These are phyloP conservation scores for Carallia brachiata DNA, from an alignment of 345 rosid genomes.

Conservation along the genomic window DNA sequence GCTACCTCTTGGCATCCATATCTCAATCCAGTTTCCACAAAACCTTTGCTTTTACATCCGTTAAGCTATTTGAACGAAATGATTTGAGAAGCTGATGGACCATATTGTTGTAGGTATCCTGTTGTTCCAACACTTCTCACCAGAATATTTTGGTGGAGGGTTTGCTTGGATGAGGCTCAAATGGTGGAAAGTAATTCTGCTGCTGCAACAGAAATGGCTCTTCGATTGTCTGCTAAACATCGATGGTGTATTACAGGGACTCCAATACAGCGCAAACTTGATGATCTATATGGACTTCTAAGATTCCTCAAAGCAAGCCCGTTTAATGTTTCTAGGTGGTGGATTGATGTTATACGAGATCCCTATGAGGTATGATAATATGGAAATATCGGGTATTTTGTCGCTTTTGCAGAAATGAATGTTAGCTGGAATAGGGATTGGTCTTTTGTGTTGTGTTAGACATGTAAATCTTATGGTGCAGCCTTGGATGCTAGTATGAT, in stretches of 20 bases:
- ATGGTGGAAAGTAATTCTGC: conserved; percentile 97
- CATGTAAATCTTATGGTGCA: too few species aligned
- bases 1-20: too few species aligned
- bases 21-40: too few species aligned
- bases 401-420: not conserved
- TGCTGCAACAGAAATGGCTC: conserved; percentile 95
- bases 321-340: conserved; percentile 79
- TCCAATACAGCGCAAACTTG: conserved; percentile 91
- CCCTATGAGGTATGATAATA: conserved; percentile 70
- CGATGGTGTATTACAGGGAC: conserved; percentile 98
- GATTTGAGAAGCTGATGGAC: conserved; percentile 20
- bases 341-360: conserved; percentile 84
- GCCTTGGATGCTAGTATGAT: too few species aligned
- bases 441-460: not conserved
- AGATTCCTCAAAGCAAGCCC: conserved; percentile 82
- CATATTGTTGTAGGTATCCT: conserved; percentile 69
- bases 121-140: conserved; percentile 86
- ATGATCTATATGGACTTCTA: conserved; percentile 85
- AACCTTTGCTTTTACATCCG: too few species aligned
- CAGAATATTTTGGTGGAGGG: conserved; percentile 95
- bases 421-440: not conserved
- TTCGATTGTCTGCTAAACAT: conserved; percentile 69
- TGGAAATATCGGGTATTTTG: not conserved
- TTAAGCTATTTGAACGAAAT: not conserved
- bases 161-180: conserved; percentile 98